These are phyloP conservation scores for Eimeria brunetti DNA, from an alignment of 169 alveolate genomes.

Conservation along the genomic window DNA sequence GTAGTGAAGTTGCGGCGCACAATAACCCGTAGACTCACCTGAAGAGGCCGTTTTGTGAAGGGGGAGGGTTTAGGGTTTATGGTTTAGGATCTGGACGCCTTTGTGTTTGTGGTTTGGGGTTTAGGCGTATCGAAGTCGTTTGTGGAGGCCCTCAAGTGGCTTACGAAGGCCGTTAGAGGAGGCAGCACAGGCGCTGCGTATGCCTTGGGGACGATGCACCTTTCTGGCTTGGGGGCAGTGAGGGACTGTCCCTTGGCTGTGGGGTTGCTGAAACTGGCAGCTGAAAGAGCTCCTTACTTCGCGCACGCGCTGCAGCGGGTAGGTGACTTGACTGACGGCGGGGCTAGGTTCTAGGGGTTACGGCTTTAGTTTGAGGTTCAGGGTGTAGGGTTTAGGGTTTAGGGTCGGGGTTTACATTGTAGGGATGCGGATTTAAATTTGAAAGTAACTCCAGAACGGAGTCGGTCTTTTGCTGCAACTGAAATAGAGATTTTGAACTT, in stretches of 20 bases:
- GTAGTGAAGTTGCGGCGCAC: too few relatives aligned
- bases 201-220: constrained; percentile 85
- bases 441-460: too few relatives aligned
- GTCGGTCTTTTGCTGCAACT: neutral
- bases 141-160: constrained; percentile 39
- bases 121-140: constrained; percentile 12
- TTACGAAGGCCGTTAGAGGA: constrained; percentile 82
- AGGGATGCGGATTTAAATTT: neutral
- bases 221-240: constrained; percentile 84
- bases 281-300: constrained; percentile 84
- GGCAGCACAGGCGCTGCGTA: constrained; percentile 87
- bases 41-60: neutral
- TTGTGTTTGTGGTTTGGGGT: neutral
- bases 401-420: too few relatives aligned
- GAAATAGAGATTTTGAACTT: neutral
- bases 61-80: neutral
- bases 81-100: neutral
- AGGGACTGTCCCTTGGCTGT: constrained; percentile 84
- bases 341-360: neutral
- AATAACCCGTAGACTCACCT: too few relatives aligned
- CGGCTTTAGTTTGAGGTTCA: neutral
- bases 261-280: constrained; percentile 81
- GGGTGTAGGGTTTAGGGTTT: neutral
- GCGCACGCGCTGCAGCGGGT: constrained; percentile 78
- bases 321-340: neutral